Evolutionary conservation across 768 basidiomycete genomes (phyloP).

Genomic region (Tephrocybe sp.): DNA sequence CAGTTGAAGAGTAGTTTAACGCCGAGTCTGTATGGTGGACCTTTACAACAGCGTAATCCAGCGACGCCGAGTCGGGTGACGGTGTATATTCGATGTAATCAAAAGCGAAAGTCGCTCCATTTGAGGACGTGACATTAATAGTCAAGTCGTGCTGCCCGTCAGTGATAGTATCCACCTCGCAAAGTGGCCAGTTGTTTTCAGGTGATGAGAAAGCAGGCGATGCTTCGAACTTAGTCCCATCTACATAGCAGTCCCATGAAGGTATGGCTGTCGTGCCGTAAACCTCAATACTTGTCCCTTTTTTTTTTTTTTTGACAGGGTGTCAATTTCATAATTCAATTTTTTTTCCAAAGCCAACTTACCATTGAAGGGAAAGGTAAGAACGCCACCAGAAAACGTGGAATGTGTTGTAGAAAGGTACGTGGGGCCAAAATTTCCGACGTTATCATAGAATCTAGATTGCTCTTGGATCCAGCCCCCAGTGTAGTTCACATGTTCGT

Average conservation of each 20-base stretch:
- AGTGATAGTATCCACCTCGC: neutral
- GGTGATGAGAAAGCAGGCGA: neutral
- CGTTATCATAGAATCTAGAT: neutral
- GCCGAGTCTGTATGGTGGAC: neutral
- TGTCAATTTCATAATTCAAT: too few species aligned
- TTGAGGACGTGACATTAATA: neutral
- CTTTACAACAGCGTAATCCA: neutral
- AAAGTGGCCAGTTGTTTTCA: conserved; percentile 10
- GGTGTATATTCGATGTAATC: conserved; percentile 6
- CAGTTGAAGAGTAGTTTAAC: neutral
- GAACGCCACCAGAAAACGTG: neutral
- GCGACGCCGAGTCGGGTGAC: neutral
- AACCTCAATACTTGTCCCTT: neutral
- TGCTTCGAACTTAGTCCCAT: neutral
- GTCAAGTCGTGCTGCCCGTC: conserved; percentile 8
- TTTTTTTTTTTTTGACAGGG: neutral
- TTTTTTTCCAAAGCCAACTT: too few species aligned
- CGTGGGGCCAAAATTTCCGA: neutral
- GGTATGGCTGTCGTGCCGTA: neutral
- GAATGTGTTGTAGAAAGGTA: neutral
- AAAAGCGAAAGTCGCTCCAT: conserved; percentile 2
- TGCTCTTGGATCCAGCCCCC: neutral
- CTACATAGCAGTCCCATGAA: conserved; percentile 1
- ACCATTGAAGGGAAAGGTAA: neutral
- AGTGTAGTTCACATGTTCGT: neutral